Base-by-base conservation (phyloP, 805 yeast species). In the Komagataella populi region DNA sequence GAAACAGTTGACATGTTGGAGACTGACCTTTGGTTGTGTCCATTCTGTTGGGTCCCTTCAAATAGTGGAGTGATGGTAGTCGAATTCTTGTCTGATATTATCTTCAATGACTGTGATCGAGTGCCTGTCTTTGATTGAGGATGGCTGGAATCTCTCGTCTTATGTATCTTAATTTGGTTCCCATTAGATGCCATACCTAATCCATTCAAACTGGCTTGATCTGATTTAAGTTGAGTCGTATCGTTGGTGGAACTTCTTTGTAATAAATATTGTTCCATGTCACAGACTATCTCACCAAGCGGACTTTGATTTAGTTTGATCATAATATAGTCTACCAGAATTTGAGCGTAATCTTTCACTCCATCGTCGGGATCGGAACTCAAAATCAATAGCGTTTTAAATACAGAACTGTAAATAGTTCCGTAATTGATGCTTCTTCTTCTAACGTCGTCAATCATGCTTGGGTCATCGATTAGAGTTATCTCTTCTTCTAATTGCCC, bases 301-400 rank as follows among this genome's bases (percentile, higher is more conserved):
- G 80, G 83, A 54, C 87, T 75, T 49, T 82, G 81, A 54, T 80
- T 76, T 50, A 91, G 67, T 53, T 78, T 76, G 49, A 77, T 60
- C 64, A 86, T 69, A 20, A 89, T 80, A 54, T 74, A 80, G 63
- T 89, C 97, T 17, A 88, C 82, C 12, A 88, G 76, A 24, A 76
- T 79, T 51, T 81, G 83, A 0, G 96, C 91, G 54, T 79, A 71
- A 48, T 76, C 76, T 53, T 78, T 80, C 6, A 90, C 89, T 64
- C 88, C 96, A 43, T 76, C 68, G 63, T 84, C 93, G 0, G 98
- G 96, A 64, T 93, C 99, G 56, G 84, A 89, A 1, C 95, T 78
- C 24, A 88, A 66, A 23, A 87, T 80, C 48, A 93, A 70, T 39
- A 91, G 63, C 0, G 91, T 81, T 56, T 88, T 86, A 96, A 98